Evolutionary conservation across 768 basidiomycete species (phyloP), one percentile per base, ranked within the genome.

Genomic region (Amanita muscaria): DNA sequence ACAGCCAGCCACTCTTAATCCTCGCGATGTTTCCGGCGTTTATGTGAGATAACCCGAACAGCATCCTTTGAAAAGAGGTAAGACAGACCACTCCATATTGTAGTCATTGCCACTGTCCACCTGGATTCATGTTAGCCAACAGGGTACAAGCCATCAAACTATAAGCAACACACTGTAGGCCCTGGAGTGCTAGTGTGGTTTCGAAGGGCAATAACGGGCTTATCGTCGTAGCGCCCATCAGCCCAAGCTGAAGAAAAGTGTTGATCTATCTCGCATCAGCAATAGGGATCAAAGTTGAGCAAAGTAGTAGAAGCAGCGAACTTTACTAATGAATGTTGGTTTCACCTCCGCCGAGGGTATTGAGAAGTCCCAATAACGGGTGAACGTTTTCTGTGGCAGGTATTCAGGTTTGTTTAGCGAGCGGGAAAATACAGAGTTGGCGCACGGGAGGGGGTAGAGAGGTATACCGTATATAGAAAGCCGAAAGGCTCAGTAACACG

Each of bases 241-340:
- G 69, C 5, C 85, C 62, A 10, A 99, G 77, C 60, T 99, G 94
- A 4, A 97, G 73, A 5, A 83, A 83, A 0, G 94, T 99, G 59
- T 99, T 99, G 49, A 89, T 71, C 88, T 96, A 51, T 1, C 18
- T 15, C 37, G 30, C 25, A 45, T 31, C 7, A 36, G 25, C 18
- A 29, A 14, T 27, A 19, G 8, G 14, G 14, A 37, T 22, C 14
- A 24, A 19, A n/a, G n/a, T n/a, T n/a, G 9, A 2, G 24, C 14
- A 40, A 22, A 37, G 18, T 24, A 1, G 5, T 21, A 37, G 42
- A n/a, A 5, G 18, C 11, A 40, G n/a, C 52, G 11, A 31, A 85
- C 88, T 71, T 94, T 98, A 70, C 90, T 94, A 40, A 99, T 92
- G n/a, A 63, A 64, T 9, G 96, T 98, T 0, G 94, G 94, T 23